A percentile compares a stretch with the other conserved stretches of the same genome.
Conservation (phyloP, 805 yeast genomes). For the Aciculoconidium aculeatum region DNA sequence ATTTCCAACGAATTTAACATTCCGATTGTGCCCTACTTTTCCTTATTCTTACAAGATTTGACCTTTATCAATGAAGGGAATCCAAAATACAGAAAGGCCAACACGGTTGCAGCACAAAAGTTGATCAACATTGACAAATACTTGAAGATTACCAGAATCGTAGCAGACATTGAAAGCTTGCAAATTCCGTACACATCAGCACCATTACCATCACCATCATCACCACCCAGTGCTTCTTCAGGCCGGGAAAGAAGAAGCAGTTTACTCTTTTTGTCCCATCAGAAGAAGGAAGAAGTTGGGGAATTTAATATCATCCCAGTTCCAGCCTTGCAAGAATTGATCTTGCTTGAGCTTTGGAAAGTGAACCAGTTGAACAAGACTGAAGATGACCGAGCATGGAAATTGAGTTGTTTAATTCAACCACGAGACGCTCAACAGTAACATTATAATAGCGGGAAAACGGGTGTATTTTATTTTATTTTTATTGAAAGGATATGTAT, state of each 20-base stretch:
- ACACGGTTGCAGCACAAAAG: conserved; percentile 49
- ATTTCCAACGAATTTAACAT: conserved; percentile 42
- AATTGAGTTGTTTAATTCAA: conserved; percentile 57
- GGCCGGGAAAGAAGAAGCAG: conserved; percentile 16
- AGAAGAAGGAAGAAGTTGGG: conserved; percentile 17
- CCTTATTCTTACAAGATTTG: conserved; percentile 69
- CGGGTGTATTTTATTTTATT: too few relatives aligned
- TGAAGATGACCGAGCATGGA: conserved; percentile 69
- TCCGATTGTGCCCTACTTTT: conserved; percentile 73
- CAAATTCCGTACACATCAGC: conserved; percentile 50
- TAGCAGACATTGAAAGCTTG: conserved; percentile 61
- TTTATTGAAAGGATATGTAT: too few relatives aligned
- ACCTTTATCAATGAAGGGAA: conserved; percentile 83
- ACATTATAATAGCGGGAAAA: too few relatives aligned
- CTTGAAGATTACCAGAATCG: conserved; percentile 56
- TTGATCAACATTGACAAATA: conserved; percentile 72
- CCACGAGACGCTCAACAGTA: conserved; percentile 34
- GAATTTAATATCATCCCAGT: conserved; percentile 35
- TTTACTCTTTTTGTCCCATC: conserved; percentile 13
- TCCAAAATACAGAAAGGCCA: conserved; percentile 57
- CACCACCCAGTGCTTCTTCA: conserved; percentile 2
- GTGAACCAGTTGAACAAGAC: conserved; percentile 53
- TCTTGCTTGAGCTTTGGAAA: conserved; percentile 65
- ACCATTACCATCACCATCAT: conserved; percentile 6
- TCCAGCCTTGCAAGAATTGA: conserved; percentile 49